phyloP scores from a whole-genome alignment of 768 basidiomycete species.

The Pulveroboletus sp. region DNA sequence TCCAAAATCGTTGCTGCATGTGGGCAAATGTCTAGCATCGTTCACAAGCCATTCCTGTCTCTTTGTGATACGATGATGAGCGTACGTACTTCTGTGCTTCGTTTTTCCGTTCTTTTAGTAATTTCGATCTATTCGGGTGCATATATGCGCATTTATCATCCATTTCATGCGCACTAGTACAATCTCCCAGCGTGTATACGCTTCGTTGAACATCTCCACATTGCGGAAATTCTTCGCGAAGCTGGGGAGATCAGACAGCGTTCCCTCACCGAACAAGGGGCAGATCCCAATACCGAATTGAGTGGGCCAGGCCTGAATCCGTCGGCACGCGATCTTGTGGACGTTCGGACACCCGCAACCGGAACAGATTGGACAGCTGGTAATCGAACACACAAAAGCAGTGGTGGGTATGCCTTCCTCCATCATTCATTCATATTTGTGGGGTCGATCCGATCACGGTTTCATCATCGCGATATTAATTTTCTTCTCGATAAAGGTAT shows the following conservation, averaged over 20 bases:
- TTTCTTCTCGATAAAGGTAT: slow-evolving; percentile 11
- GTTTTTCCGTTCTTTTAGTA: background rate
- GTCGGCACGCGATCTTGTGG: background rate
- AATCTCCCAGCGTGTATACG: slow-evolving; percentile 75
- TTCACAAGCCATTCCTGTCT: slow-evolving; percentile 67
- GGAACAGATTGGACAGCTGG: background rate
- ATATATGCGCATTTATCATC: slow-evolving; percentile 11
- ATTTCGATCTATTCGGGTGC: background rate
- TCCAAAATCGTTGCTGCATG: slow-evolving; percentile 66
- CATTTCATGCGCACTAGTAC: slow-evolving; percentile 42
- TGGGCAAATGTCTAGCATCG: slow-evolving; percentile 61
- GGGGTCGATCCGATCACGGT: background rate
- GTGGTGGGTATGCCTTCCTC: slow-evolving; percentile 5
- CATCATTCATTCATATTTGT: background rate
- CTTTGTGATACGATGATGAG: slow-evolving; percentile 72
- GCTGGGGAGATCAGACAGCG: slow-evolving; percentile 44
- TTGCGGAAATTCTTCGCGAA: slow-evolving; percentile 66
- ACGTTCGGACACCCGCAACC: background rate
- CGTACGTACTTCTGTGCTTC: slow-evolving; percentile 38
- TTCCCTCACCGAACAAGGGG: slow-evolving; percentile 40
- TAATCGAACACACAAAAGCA: background rate
- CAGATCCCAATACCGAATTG: background rate
- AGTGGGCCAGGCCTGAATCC: no score
- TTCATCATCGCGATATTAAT: background rate
- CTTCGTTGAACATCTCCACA: slow-evolving; percentile 68